A percentile compares a stretch with the other conserved stretches of the same genome.
Evolutionary conservation across 2,329 filamentous ascomycete species (phyloP).

Genomic region (Neocucurbitaria cava): DNA sequence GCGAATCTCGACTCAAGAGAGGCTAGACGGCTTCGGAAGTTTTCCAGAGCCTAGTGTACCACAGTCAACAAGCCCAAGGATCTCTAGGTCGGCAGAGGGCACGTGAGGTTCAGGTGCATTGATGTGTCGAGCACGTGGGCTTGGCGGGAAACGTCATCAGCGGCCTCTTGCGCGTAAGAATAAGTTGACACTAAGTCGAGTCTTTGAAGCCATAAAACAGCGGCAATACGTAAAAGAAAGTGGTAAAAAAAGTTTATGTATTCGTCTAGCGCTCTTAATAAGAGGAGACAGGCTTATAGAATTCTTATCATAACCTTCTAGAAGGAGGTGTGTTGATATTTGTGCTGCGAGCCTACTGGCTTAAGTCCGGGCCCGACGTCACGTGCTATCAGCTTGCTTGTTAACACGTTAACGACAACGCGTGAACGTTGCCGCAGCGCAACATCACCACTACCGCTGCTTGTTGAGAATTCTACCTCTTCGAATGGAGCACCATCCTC

Average conservation of each 20-base stretch:
- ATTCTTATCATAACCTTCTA: too few species aligned
- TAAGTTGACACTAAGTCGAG: too few species aligned
- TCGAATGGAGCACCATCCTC: conserved; percentile 21
- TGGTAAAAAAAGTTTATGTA: too few species aligned
- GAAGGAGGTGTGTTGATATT: too few species aligned
- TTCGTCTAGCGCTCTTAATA: too few species aligned
- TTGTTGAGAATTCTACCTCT: conserved; percentile 13
- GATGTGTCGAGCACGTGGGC: background rate
- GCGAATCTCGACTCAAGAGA: conserved; percentile 4
- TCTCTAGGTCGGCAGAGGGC: background rate
- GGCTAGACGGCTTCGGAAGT: conserved; percentile 1
- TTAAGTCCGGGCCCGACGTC: background rate
- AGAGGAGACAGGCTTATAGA: too few species aligned
- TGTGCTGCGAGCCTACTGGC: too few species aligned
- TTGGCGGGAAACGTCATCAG: conserved; percentile 2
- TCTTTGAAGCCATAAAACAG: too few species aligned
- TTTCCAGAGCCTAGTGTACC: background rate
- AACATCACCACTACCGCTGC: conserved; percentile 15
- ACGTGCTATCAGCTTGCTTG: conserved; percentile 20
- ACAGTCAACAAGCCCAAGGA: background rate
- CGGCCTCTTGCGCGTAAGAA: too few species aligned
- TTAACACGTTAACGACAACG: conserved; percentile 18
- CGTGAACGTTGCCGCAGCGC: conserved; percentile 17
- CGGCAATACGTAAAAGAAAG: too few species aligned
- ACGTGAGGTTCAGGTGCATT: background rate